Conservation (phyloP, 2,329 filamentous ascomycete genomes). For the Diaporthe amygdali region DNA sequence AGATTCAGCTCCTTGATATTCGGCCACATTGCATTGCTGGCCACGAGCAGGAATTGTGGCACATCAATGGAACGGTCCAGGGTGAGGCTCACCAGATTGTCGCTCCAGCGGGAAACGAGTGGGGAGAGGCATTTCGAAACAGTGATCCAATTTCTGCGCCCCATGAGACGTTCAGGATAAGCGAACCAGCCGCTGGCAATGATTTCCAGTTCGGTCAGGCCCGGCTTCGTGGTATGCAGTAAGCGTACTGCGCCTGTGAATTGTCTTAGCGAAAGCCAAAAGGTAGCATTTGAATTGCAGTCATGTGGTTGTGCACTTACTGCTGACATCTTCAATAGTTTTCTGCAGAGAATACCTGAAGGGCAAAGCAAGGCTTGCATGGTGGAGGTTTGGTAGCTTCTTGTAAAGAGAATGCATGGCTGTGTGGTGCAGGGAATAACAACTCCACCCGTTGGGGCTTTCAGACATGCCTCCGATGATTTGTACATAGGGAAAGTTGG, state of each 20-base stretch:
- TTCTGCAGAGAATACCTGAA: neutral
- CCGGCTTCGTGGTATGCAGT: neutral
- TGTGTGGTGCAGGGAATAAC: neutral
- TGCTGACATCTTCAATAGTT: neutral
- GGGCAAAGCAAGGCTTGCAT: neutral
- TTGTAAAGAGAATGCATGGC: neutral
- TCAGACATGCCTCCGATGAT: neutral
- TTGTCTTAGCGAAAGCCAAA: too few species aligned
- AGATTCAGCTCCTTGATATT: neutral
- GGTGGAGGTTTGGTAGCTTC: neutral
- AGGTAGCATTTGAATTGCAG: too few species aligned
- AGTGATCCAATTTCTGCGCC: neutral
- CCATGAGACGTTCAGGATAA: neutral
- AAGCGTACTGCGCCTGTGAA: too few species aligned
- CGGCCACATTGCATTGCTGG: neutral
- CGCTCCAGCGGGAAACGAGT: neutral
- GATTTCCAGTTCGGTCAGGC: neutral
- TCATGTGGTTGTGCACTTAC: neutral
- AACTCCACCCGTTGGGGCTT: neutral
- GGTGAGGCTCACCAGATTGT: neutral
- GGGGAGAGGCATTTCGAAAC: neutral
- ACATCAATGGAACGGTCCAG: neutral
- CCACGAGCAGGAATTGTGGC: neutral
- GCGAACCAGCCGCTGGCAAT: neutral
- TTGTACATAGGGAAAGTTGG: neutral